Base-by-base conservation (phyloP, 129 eudicot genomes). In the Pittosporum tobira region DNA sequence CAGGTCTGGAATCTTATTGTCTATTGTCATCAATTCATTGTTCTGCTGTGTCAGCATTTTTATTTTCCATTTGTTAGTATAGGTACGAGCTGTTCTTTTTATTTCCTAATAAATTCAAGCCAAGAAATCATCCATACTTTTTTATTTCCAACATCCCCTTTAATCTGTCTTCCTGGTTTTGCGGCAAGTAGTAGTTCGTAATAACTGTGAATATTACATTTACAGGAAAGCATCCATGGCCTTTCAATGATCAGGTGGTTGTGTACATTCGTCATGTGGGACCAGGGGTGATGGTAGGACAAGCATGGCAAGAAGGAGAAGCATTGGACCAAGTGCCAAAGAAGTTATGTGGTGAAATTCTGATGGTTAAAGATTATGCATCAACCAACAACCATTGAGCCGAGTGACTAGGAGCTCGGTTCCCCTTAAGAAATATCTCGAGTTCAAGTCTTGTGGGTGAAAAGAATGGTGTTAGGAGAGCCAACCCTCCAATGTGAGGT, bases 221-320 rank as follows among this genome's bases (percentile, higher is more conserved):
- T 69, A 51, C 85, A 87, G 96, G 62, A 18, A 75, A 67, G 25
- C 96, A 80, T 65, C 88, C 96, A 43, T 75, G 77, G 74, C 96
- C 96, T 7, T 87, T 87, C 61, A 63, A 77, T 51, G 94, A 87
- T 34, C 66, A 79, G 26, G 79, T 83, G 38, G 83, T 87, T 38
- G 76, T 87, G 30, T 87, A 80, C 61, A 28, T 87, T 31, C 71
- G 96, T 18, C 64, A 77, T 12, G 65, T 75, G 12, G 95, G 95
- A 19, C 88, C 95, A 0, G 95, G 95, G 19, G 93, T 87, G 16
- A 20, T 87, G 77, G 83, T 83, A 16, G 95, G 88, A 57, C 93
- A 87, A 68, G 83, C 81, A 23, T 87, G 95, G 95, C 88, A 82
- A 75, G 95, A 87, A 73, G 96, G 96, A 24, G 62, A 60, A 78